These are phyloP conservation scores for Fusarium palustre DNA, from an alignment of 2,329 filamentous ascomycete genomes.

Conservation along the genomic window DNA sequence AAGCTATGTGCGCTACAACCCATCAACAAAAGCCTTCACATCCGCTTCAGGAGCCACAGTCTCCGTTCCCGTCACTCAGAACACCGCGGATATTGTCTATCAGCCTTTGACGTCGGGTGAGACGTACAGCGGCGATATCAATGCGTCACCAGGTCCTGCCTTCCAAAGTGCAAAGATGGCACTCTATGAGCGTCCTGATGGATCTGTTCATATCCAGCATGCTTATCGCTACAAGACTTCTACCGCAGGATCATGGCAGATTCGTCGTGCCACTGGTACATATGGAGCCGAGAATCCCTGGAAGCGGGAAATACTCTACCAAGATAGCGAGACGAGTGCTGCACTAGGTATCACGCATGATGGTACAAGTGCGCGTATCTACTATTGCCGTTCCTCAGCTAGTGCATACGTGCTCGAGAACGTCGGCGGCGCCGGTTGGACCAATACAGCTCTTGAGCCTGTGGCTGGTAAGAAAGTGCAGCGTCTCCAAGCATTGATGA, in stretches of 20 bases:
- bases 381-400: conserved; percentile 9
- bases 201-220: conserved; percentile 11
- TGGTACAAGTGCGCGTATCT: conserved; percentile 13
- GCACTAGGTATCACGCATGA: conserved; percentile 19
- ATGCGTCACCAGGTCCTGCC: conserved; percentile 6
- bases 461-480: conserved; percentile 19
- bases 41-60: conserved; percentile 28
- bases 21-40: conserved; percentile 34
- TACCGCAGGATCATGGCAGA: not conserved
- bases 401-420: conserved; percentile 33
- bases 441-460: conserved; percentile 16
- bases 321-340: conserved; percentile 13
- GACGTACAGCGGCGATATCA: conserved; percentile 21
- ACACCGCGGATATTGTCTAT: conserved; percentile 21
- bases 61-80: conserved; percentile 13
- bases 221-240: conserved; percentile 24
- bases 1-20: conserved; percentile 43
- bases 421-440: conserved; percentile 9
- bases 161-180: conserved; percentile 26
- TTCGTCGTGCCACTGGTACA: conserved; percentile 10
- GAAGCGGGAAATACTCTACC: conserved; percentile 11
- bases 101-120: conserved; percentile 42
- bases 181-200: not conserved
- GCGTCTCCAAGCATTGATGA: conserved; percentile 25
- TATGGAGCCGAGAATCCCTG: conserved; percentile 19